Conservation (phyloP, 2,329 filamentous ascomycete genomes). For the Leptographium procerum region DNA sequence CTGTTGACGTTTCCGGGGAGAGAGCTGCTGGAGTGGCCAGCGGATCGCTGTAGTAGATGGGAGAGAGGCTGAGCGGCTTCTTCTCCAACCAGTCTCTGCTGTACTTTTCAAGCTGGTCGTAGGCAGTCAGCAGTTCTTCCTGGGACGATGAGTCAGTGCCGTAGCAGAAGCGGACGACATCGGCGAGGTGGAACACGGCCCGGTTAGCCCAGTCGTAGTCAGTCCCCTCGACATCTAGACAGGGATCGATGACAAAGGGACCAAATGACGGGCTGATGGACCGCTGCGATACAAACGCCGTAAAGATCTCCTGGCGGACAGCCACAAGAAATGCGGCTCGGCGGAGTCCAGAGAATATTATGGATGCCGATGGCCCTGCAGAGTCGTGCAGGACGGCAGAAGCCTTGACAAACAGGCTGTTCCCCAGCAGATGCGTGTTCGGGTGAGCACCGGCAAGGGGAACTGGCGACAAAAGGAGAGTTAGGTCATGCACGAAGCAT, state of each 20-base stretch:
- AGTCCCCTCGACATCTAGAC: not conserved
- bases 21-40: not conserved
- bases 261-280: not conserved
- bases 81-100: not conserved
- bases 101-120: not conserved
- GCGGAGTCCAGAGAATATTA: not conserved
- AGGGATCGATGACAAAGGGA: not conserved
- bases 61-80: not conserved
- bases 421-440: conserved; percentile 1
- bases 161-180: conserved; percentile 2
- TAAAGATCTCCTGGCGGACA: conserved; percentile 1
- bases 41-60: not conserved
- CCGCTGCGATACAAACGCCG: conserved; percentile 1
- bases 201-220: conserved; percentile 2
- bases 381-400: not conserved
- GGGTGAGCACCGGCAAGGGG: not conserved
- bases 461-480: not conserved
- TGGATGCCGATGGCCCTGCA: not conserved
- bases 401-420: conserved; percentile 3
- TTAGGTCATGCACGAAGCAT: too few relatives aligned
- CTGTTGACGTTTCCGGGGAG: not conserved
- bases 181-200: not conserved
- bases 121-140: not conserved
- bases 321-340: conserved; percentile 2
- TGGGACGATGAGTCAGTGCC: not conserved